These are phyloP conservation scores for Jaminaea rosea DNA, from an alignment of 1,284 basidiomycete species.

Conservation along the genomic window DNA sequence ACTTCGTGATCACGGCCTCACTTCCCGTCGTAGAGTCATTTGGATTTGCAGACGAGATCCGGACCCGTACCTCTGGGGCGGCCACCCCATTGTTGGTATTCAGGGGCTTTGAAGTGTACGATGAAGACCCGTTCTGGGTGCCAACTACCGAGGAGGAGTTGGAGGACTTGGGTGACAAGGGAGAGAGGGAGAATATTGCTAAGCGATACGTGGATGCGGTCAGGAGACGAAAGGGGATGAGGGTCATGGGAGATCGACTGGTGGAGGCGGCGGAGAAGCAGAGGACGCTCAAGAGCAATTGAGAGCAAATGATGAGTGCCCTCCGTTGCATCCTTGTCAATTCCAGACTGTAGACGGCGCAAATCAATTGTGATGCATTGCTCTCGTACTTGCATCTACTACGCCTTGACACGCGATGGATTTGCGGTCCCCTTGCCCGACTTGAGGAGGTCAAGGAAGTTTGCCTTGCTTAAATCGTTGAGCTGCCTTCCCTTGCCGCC, in stretches of 20 bases:
- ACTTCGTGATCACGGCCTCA: conserved; percentile 82
- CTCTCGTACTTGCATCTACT: no score
- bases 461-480: conserved; percentile 39
- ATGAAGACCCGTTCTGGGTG: conserved; percentile 89
- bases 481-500: conserved; percentile 13
- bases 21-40: conserved; percentile 96
- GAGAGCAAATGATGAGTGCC: no score
- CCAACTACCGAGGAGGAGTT: conserved; percentile 95
- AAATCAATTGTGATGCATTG: no score
- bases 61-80: conserved; percentile 89
- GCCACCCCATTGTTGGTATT: conserved; percentile 95
- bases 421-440: no score
- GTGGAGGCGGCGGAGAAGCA: conserved; percentile 46
- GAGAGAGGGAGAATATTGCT: conserved; percentile 86
- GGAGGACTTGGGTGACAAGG: conserved; percentile 92
- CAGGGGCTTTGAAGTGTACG: conserved; percentile 57
- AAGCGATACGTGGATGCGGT: conserved; percentile 89
- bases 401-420: no score
- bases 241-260: conserved; percentile 15
- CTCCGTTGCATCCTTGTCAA: no score
- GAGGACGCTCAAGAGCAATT: conserved; percentile 44
- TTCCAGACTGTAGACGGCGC: no score
- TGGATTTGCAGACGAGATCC: conserved; percentile 94
- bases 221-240: conserved; percentile 49
- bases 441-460: conserved; percentile 44